Evolutionary conservation across 2,329 filamentous ascomycete genomes (phyloP).

Genomic region (Stemphylium beticola): DNA sequence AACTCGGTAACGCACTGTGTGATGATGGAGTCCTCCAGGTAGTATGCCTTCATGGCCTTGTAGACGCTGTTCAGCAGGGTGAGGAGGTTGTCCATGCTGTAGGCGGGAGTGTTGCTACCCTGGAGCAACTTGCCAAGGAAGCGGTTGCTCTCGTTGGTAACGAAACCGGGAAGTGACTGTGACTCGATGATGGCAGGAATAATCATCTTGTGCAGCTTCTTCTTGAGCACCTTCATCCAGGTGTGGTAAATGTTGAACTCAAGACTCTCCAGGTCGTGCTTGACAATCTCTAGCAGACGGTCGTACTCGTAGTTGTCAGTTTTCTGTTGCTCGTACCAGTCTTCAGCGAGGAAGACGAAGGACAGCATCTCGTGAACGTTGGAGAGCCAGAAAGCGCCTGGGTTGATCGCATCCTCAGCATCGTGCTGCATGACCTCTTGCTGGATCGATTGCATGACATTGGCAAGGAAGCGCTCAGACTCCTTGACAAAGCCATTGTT

Average conservation of each 20-base stretch:
- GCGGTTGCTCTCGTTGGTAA: slow-evolving; percentile 97
- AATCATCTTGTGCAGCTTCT: slow-evolving; percentile 99
- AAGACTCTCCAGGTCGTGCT: slow-evolving; percentile 96
- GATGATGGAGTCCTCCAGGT: slow-evolving; percentile 94
- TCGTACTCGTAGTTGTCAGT: slow-evolving; percentile 99
- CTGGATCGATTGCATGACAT: slow-evolving; percentile 99
- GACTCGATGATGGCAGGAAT: slow-evolving; percentile 99
- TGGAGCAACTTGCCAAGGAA: slow-evolving; percentile 97
- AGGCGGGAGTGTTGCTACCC: slow-evolving; percentile 88
- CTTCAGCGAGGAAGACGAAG: slow-evolving; percentile 97
- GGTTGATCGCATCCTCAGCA: slow-evolving; percentile 95
- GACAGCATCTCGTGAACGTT: slow-evolving; percentile 99
- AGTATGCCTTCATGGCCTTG: slow-evolving; percentile 99
- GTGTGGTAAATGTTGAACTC: slow-evolving; percentile 99
- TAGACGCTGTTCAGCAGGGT: slow-evolving; percentile 96
- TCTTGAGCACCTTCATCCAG: slow-evolving; percentile 99
- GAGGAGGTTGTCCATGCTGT: slow-evolving; percentile 98
- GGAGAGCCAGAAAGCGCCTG: slow-evolving; percentile 97
- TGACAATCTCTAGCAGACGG: slow-evolving; percentile 95
- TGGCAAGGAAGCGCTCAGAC: slow-evolving; percentile 96
- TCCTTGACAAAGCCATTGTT: slow-evolving; percentile 99
- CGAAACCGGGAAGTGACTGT: slow-evolving; percentile 95
- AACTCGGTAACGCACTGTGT: slow-evolving; percentile 95
- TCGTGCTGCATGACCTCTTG: slow-evolving; percentile 99
- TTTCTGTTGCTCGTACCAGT: slow-evolving; percentile 99